Evolutionary conservation across 345 rosid species (phyloP).

Genomic region (Zanthoxylum bungeanum): DNA sequence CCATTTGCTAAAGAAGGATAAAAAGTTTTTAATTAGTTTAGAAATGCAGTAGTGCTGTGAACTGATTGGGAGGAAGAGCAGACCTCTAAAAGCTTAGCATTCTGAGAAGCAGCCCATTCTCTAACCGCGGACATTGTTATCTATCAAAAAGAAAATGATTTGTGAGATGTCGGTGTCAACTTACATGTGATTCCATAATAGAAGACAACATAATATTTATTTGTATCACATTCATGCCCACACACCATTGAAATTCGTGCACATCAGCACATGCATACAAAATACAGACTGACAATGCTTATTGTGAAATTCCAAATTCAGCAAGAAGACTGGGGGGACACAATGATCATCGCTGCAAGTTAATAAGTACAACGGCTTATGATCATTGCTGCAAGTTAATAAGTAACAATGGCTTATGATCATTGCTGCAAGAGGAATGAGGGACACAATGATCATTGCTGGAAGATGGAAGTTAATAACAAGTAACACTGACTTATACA

Average conservation of each 20-base stretch:
- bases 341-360: not conserved
- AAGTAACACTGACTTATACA: not conserved
- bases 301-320: not conserved
- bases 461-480: no score
- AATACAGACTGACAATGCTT: not conserved
- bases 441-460: not conserved
- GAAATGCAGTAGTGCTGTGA: not conserved
- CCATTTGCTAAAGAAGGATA: not conserved
- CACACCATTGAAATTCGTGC: not conserved
- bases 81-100: slow-evolving; percentile 78
- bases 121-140: slow-evolving; percentile 99
- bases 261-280: not conserved
- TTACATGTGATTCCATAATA: not conserved
- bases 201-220: not conserved
- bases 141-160: slow-evolving; percentile 38
- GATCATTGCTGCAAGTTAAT: no score
- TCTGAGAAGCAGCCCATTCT: slow-evolving; percentile 99
- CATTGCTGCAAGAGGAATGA: not conserved
- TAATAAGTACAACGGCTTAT: no score
- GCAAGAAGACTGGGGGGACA: not conserved
- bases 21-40: not conserved
- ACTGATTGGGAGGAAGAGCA: slow-evolving; percentile 9
- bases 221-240: not conserved
- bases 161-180: not conserved
- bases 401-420: no score